Percentiles rank a stretch among this genome's conserved stretches.
These are phyloP conservation scores for Sclerotinia spermophila DNA, from an alignment of 2,329 filamentous ascomycete genomes.

Conservation along the genomic window DNA sequence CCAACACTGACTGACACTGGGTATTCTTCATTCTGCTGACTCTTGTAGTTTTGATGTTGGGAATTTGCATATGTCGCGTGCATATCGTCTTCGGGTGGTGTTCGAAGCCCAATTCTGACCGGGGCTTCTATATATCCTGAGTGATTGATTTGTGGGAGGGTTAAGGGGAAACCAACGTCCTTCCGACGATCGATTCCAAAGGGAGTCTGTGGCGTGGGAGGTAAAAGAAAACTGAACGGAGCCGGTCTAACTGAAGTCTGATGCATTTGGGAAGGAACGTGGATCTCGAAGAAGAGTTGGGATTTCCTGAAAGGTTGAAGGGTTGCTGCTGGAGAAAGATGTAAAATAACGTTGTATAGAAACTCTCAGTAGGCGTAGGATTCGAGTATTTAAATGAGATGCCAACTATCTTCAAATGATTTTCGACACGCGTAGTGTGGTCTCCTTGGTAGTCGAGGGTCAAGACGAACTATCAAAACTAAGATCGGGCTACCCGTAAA, in stretches of 20 bases:
- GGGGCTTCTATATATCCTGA: slow-evolving; percentile 31
- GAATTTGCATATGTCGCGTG: slow-evolving; percentile 48
- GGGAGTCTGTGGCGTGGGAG: slow-evolving; percentile 22
- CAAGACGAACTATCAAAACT: neutral
- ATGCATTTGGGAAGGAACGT: slow-evolving; percentile 33
- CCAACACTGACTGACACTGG: slow-evolving; percentile 15
- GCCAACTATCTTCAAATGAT: neutral
- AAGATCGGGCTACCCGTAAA: neutral
- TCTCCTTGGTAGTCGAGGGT: slow-evolving; percentile 16
- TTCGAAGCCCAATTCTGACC: slow-evolving; percentile 43
- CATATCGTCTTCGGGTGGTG: slow-evolving; percentile 52
- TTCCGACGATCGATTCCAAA: slow-evolving; percentile 29
- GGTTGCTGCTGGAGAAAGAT: slow-evolving; percentile 4
- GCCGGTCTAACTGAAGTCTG: slow-evolving; percentile 33
- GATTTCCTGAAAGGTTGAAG: neutral
- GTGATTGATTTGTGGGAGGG: slow-evolving; percentile 23
- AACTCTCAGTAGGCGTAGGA: neutral
- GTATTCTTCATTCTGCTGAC: slow-evolving; percentile 39
- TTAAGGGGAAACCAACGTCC: slow-evolving; percentile 21
- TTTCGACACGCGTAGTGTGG: slow-evolving; percentile 18
- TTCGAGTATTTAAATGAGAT: neutral
- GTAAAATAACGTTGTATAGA: neutral
- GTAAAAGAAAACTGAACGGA: slow-evolving; percentile 34
- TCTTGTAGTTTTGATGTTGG: slow-evolving; percentile 46
- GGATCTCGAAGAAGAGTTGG: neutral